phyloP scores from a whole-genome alignment of 2,329 filamentous ascomycete species.

The Trichoderma brevicompactum region DNA sequence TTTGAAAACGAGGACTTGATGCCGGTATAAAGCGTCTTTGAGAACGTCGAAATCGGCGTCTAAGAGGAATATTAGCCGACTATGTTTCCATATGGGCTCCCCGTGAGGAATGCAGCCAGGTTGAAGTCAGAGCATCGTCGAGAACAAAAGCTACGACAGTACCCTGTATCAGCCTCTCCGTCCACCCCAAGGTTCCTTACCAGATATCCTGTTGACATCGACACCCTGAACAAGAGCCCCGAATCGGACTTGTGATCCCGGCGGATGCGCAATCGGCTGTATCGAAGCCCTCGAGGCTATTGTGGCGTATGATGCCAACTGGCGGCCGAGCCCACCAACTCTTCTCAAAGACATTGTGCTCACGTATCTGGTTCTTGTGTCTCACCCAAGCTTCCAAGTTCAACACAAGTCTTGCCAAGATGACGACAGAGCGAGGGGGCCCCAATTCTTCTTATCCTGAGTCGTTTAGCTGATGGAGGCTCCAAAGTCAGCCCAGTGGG shows the following conservation, averaged over 20 bases:
- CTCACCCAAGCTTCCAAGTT: background rate
- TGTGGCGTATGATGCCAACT: slow-evolving; percentile 27
- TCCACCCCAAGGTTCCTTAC: slow-evolving; percentile 45
- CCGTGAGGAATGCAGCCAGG: background rate
- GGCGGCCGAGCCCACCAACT: slow-evolving; percentile 8
- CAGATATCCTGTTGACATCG: slow-evolving; percentile 65
- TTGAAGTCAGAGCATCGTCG: background rate
- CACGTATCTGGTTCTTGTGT: background rate
- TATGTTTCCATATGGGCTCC: background rate
- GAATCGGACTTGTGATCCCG: slow-evolving; percentile 56
- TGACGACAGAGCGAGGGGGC: background rate
- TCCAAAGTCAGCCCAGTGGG: slow-evolving; percentile 11
- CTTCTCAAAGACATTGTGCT: slow-evolving; percentile 7
- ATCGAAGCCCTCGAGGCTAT: slow-evolving; percentile 23
- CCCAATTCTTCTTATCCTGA: slow-evolving; percentile 8
- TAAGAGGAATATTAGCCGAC: slow-evolving; percentile 34
- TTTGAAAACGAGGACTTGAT: slow-evolving; percentile 74
- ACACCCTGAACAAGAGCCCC: slow-evolving; percentile 63
- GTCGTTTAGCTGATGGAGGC: slow-evolving; percentile 8
- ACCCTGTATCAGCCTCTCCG: slow-evolving; percentile 33
- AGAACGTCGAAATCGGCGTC: slow-evolving; percentile 69
- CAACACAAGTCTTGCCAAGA: background rate
- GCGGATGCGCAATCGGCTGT: slow-evolving; percentile 22
- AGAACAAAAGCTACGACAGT: too few relatives aligned
- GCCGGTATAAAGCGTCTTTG: slow-evolving; percentile 66